Percentiles rank a stretch among this genome's conserved stretches.
Conservation (phyloP, 129 eudicot genomes). For the Pulicaria dysenterica region DNA sequence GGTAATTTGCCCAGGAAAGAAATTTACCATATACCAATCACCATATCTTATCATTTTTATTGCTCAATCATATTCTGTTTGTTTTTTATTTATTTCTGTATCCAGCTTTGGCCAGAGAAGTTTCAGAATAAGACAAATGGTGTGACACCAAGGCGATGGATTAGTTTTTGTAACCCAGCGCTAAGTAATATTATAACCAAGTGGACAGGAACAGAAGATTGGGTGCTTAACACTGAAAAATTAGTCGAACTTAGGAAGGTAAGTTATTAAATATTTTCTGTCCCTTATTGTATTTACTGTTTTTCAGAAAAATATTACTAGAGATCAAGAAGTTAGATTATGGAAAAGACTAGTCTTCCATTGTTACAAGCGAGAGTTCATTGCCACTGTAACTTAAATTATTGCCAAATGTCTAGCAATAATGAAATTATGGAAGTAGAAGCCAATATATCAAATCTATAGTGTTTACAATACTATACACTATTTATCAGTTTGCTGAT, state of each 20-base stretch:
- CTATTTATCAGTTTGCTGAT: conserved; percentile 65
- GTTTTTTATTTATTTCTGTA: background rate
- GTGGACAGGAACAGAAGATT: conserved; percentile 86
- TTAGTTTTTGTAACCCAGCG: conserved; percentile 84
- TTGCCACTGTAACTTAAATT: background rate
- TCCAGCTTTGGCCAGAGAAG: conserved; percentile 88
- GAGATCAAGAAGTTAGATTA: background rate
- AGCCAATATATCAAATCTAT: background rate
- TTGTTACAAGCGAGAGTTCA: background rate
- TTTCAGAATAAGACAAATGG: conserved; percentile 96
- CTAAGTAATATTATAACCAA: conserved; percentile 77
- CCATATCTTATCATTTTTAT: conserved; percentile 2
- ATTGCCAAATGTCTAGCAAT: background rate
- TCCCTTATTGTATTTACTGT: background rate
- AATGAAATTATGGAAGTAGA: too few relatives aligned
- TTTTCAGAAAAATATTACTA: background rate
- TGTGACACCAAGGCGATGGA: conserved; percentile 95
- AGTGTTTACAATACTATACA: background rate
- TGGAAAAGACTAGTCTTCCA: background rate
- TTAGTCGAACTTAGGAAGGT: conserved; percentile 74
- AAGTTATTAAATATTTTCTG: background rate
- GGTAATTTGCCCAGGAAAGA: conserved; percentile 40
- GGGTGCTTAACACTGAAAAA: conserved; percentile 81
- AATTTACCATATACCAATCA: background rate
- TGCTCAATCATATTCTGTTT: background rate